These are phyloP conservation scores for Arabis alpina DNA, from an alignment of 345 rosid genomes.

Conservation along the genomic window DNA sequence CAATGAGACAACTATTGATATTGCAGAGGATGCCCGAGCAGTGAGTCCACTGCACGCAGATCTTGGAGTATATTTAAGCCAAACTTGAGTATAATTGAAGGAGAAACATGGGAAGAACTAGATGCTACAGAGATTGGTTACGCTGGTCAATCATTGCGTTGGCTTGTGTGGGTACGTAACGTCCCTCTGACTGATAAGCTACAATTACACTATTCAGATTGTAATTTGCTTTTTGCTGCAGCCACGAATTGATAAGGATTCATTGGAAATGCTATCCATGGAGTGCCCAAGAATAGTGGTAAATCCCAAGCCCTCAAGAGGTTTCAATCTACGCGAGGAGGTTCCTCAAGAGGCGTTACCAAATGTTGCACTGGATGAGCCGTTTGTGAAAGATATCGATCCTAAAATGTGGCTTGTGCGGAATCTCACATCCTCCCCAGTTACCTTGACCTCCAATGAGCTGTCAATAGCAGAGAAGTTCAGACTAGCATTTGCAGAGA, in stretches of 20 bases:
- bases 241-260: conserved; percentile 75
- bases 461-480: conserved; percentile 82
- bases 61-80: conserved; percentile 74
- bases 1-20: conserved; percentile 65
- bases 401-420: conserved; percentile 67
- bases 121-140: conserved; percentile 68
- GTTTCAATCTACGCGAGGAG: conserved; percentile 54
- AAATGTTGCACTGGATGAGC: conserved; percentile 61
- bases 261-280: conserved; percentile 54
- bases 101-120: conserved; percentile 94
- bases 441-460: conserved; percentile 47
- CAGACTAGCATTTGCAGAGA: conserved; percentile 77
- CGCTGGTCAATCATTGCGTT: conserved; percentile 77
- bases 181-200: conserved; percentile 15
- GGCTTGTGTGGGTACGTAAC: conserved; percentile 91
- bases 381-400: conserved; percentile 60
- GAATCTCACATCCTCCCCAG: conserved; percentile 31
- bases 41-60: conserved; percentile 72
- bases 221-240: conserved; percentile 37
- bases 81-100: conserved; percentile 65
- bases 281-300: conserved; percentile 83
- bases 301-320: conserved; percentile 78
- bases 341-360: conserved; percentile 70
- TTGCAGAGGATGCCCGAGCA: conserved; percentile 88
- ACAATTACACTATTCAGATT: background rate